Evolutionary conservation across 2,329 filamentous ascomycete species (phyloP).

Genomic region (Byssothecium circinans): DNA sequence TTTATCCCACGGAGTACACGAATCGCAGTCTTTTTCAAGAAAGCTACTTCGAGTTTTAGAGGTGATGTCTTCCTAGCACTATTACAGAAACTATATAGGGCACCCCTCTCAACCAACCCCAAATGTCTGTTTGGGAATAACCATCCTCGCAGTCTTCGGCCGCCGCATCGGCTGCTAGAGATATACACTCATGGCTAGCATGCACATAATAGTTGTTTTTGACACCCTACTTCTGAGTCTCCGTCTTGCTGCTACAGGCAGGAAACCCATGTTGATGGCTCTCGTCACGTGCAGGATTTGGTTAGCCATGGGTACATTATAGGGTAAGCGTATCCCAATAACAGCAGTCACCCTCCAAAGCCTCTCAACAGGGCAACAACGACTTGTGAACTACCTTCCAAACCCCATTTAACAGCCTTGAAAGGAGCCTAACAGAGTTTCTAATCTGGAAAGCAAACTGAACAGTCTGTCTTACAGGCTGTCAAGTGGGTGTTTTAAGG

Average conservation of each 20-base stretch:
- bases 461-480: too few species aligned
- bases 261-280: slow-evolving; percentile 52
- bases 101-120: neutral
- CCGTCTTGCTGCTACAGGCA: slow-evolving; percentile 47
- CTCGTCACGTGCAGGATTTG: slow-evolving; percentile 51
- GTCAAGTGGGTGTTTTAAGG: too few species aligned
- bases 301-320: slow-evolving; percentile 54
- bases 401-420: too few species aligned
- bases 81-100: slow-evolving; percentile 48
- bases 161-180: slow-evolving; percentile 50
- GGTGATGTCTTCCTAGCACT: slow-evolving; percentile 46
- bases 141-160: slow-evolving; percentile 48
- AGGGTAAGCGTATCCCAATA: too few species aligned
- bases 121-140: slow-evolving; percentile 45
- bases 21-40: slow-evolving; percentile 50
- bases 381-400: too few species aligned
- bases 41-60: slow-evolving; percentile 39
- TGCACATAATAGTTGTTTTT: slow-evolving; percentile 53
- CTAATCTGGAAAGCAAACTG: too few species aligned
- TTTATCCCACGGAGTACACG: slow-evolving; percentile 54
- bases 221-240: slow-evolving; percentile 51
- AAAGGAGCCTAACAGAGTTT: too few species aligned
- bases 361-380: too few species aligned
- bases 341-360: too few species aligned
- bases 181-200: slow-evolving; percentile 50